Evolutionary conservation across 2,329 filamentous ascomycete species (phyloP), one percentile per base, ranked within the genome.

Genomic region (Tricladium varicosporioides): DNA sequence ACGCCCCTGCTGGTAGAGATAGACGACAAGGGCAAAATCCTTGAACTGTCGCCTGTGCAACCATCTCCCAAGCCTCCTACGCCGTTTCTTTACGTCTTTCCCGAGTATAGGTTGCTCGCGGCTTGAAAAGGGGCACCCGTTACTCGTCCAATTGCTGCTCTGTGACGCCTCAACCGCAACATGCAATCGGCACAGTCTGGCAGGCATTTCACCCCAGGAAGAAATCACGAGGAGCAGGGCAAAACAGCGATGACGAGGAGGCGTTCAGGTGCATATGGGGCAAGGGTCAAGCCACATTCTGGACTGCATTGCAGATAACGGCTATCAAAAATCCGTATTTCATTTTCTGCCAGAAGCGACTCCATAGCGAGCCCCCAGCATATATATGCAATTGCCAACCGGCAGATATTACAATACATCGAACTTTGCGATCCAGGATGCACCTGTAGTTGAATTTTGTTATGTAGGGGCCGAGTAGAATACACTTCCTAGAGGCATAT

Each of bases 161-260:
- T 40, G 36, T 40, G 36, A 40, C n/a, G 36, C 36, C 36, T 10
- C 2, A 11, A 40, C n/a, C 9, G 11, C 36, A 40, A 40, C 36
- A 27, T 40, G 36, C 36, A n/a, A 40, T n/a, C 10, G 11, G n/a
- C 11, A 15, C n/a, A 15, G 11, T 13, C 19, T 11, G n/a, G 19
- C 14, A 22, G 22, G 22, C 18, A 14, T 22, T 27, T 4, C 13
- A 13, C 19, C 5, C 15, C 13, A n/a, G 7, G 11, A 19, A 32
- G 15, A 32, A 32, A n/a, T 48, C 46, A 48, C 46, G 46, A 48
- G 46, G 46, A 27, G 14, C 18, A 48, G 19, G 22, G 13, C 19
- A 13, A 48, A 32, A 48, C n/a, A 5, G 19, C 40, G 18, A 45
- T 53, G 50, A 53, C 50, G 50, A 53, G 4, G 50, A 46, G 50